These are phyloP conservation scores for Sphagnurus paluster DNA, from an alignment of 1,284 basidiomycete genomes.

Conservation along the genomic window DNA sequence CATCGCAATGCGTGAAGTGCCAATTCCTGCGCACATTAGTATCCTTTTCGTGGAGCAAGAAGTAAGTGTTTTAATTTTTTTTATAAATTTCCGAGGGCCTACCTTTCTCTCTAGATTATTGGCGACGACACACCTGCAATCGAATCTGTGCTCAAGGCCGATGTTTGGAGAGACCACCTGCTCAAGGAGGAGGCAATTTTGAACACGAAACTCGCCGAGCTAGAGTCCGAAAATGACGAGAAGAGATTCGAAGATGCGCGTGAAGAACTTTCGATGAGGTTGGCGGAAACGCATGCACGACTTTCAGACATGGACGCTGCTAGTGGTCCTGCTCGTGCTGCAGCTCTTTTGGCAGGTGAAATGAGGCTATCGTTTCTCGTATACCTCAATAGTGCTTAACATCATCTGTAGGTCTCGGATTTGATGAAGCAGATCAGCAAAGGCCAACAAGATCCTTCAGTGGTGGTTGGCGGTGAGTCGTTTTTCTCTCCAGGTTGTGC, in stretches of 20 bases:
- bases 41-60: constrained; percentile 99
- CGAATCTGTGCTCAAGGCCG: constrained; percentile 93
- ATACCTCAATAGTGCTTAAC: background rate
- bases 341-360: constrained; percentile 82
- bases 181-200: constrained; percentile 79
- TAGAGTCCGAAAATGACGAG: constrained; percentile 77
- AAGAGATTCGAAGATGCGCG: constrained; percentile 78
- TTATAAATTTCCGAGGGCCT: constrained; percentile 1
- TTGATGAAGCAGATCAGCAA: constrained; percentile 86
- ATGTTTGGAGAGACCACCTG: constrained; percentile 93
- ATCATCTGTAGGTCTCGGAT: constrained; percentile 71
- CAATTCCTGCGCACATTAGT: constrained; percentile 91
- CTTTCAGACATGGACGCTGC: constrained; percentile 98
- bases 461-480: constrained; percentile 88
- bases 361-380: background rate
- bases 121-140: constrained; percentile 94
- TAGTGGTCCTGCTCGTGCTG: constrained; percentile 92
- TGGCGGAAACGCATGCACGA: constrained; percentile 92
- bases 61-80: constrained; percentile 42
- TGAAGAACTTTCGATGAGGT: constrained; percentile 82
- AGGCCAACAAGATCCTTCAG: constrained; percentile 87
- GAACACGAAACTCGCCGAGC: constrained; percentile 68
- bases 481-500: background rate
- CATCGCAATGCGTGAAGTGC: constrained; percentile 94
- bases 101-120: constrained; percentile 53